These are phyloP conservation scores for Ogataea nitratoaversa DNA, from an alignment of 805 yeast genomes.

Conservation along the genomic window DNA sequence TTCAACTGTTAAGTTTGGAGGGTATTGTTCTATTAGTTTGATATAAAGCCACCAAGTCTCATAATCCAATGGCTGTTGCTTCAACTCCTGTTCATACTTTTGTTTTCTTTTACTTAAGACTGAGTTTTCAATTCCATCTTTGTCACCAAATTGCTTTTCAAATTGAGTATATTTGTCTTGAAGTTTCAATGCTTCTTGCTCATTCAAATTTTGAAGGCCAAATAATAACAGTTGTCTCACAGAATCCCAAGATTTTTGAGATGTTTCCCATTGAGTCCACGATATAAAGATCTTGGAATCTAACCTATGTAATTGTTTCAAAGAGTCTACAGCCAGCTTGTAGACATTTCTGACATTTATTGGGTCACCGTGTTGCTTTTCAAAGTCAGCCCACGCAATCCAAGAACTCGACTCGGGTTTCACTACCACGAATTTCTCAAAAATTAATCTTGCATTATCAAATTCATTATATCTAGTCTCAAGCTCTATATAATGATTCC, in stretches of 20 bases:
- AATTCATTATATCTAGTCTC: slow-evolving; percentile 56
- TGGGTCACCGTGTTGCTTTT: slow-evolving; percentile 44
- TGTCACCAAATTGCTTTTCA: slow-evolving; percentile 62
- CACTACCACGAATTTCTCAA: slow-evolving; percentile 48
- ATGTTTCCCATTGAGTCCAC: slow-evolving; percentile 74
- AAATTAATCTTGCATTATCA: slow-evolving; percentile 56
- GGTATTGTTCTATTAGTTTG: slow-evolving; percentile 41
- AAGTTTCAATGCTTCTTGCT: slow-evolving; percentile 32
- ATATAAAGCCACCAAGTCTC: slow-evolving; percentile 83
- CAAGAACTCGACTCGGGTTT: slow-evolving; percentile 58
- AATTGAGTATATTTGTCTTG: slow-evolving; percentile 48
- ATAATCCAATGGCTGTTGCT: slow-evolving; percentile 50
- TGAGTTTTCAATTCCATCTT: slow-evolving; percentile 48
- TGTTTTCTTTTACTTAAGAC: slow-evolving; percentile 50
- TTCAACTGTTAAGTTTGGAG: slow-evolving; percentile 23
- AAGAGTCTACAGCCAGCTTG: slow-evolving; percentile 59
- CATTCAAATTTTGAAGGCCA: slow-evolving; percentile 40
- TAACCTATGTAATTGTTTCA: slow-evolving; percentile 30
- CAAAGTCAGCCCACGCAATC: slow-evolving; percentile 74
- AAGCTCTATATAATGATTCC: slow-evolving; percentile 71
- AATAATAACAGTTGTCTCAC: slow-evolving; percentile 53
- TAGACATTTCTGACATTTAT: slow-evolving; percentile 58
- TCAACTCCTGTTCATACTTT: slow-evolving; percentile 48
- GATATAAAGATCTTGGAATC: slow-evolving; percentile 38
- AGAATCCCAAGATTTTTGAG: slow-evolving; percentile 57